Evolutionary conservation across 352 stramenopile genomes (phyloP).

Genomic region (Pythium grandisporangium): DNA sequence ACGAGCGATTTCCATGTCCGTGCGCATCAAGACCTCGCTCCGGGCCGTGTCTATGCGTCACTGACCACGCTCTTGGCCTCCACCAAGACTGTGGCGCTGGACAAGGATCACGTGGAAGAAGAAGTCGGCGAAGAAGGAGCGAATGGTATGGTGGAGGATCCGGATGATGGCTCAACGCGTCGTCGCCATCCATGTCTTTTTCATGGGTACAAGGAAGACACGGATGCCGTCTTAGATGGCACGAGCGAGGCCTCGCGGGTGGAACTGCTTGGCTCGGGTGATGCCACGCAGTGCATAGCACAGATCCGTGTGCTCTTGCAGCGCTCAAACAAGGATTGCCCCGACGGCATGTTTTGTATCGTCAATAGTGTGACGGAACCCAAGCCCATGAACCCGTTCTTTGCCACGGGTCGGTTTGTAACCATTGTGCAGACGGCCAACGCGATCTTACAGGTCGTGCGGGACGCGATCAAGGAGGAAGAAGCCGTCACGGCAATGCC

Average conservation of each 20-base stretch:
- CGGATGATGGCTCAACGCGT: not conserved
- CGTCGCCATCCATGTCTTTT: conserved; percentile 41
- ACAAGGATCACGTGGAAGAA: not conserved
- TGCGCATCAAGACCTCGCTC: conserved; percentile 34
- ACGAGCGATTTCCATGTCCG: conserved; percentile 55
- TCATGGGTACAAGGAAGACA: conserved; percentile 13
- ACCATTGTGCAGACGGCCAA: conserved; percentile 14
- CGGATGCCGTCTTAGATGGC: conserved; percentile 2
- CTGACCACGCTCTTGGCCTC: conserved; percentile 12
- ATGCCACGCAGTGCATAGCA: conserved; percentile 34
- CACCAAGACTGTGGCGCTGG: not conserved
- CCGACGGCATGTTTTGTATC: conserved; percentile 36
- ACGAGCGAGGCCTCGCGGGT: conserved; percentile 1
- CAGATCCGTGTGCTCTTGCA: conserved; percentile 29
- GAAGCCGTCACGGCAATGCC: not conserved
- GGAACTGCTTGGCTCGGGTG: conserved; percentile 21
- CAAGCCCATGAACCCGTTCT: conserved; percentile 29
- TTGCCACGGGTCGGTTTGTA: conserved; percentile 30
- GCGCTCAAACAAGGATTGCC: conserved; percentile 44
- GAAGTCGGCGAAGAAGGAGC: not conserved
- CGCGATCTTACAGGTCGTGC: conserved; percentile 18
- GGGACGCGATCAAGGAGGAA: conserved; percentile 4
- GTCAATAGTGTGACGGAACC: conserved; percentile 36
- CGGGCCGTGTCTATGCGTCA: conserved; percentile 6
- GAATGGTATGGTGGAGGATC: too few relatives aligned